Base-by-base conservation (phyloP, 345 rosid species). In the Ceriops decandra region DNA sequence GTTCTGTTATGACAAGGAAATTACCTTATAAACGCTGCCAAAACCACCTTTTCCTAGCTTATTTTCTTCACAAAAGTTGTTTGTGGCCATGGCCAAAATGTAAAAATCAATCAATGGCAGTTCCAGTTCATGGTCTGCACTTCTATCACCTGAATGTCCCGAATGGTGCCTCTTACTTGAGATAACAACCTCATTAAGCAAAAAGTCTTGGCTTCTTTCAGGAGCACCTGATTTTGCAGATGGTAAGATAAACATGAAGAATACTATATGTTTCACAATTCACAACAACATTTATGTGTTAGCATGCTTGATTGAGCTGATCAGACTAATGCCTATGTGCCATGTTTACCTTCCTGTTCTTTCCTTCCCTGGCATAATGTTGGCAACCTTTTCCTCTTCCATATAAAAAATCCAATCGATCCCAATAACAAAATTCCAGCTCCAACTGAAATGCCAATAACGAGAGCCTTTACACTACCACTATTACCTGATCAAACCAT, bases 21-120 rank as follows among this genome's bases (percentile, higher is more conserved):
- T 77, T 86, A 93, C 96, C 96, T 81, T 85, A 79, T 93, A 87
- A 28, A 93, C 98, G 20, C 69, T 28, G 11, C 98, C 98, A 57
- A 91, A 87, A 19, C 95, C 92, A 5, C 95, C 95, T 67, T 83
- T 84, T 35, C 95, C 95, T 5, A 89, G 79, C 69, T 80, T 82
- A 60, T 84, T 81, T 46, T 78, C 75, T 4, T 81, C 81, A 5
- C 83, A 64, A 67, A 87, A 87, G 71, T 84, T 77, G 60, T 77
- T 24, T 0, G 90, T 87, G 10, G 90, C 88, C 9, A 46, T 62
- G 27, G 75, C 80, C 16, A 89, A 51, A 27, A 83, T 67, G 49
- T 60, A 71, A 70, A 89, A 82, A 79, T 84, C 86, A 46, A 84
- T 77, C 64, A 84, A 52, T 0, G 88, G 92, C 54, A 89, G 60